Evolutionary conservation across 2,329 filamentous ascomycete species (phyloP), one percentile per base, ranked within the genome.

Genomic region (Botrytis tulipae): DNA sequence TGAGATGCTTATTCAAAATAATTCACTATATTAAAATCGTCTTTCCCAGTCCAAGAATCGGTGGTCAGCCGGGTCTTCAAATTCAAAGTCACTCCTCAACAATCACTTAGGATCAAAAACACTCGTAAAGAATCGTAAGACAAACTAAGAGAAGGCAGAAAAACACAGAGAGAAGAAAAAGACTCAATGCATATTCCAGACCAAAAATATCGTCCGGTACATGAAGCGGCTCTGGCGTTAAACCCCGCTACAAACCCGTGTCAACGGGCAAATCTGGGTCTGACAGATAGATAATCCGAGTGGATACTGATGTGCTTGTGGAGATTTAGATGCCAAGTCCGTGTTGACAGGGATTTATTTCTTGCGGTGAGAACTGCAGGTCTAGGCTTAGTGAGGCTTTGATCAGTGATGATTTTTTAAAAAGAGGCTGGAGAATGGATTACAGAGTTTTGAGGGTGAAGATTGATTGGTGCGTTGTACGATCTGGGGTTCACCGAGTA

Each of bases 331-430:
- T 62, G 54, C 29, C 54, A 62, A 62, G 40, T 42, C 44, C 46
- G 9, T 57, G 8, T 68, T 44, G 44, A 22, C 40, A 48, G 59
- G 62, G 48, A 16, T 68, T 68, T 46, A 48, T 29, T 68, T 59
- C 48, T 68, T 72, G 70, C 70, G 70, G 70, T 72, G 70, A 68
- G 70, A 68, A 68, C 62, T 25, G 37, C 62, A 72, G 61, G 62
- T 60, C 70, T 68, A 68, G 62, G 46, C 46, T 67, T 60, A 44
- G 48, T 72, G 48, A 68, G 42, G 61, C 61, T 59, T 44, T 29
- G 46, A 35, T 44, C 37, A 59, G 22, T 59, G 29, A 16, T 29
- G 32, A 44, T 37, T 40, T 35, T 61, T 70, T 29, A 72, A 72
- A 60, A 72, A 59, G 40, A 46, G 70, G 70, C 70, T 67, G 63